Evolutionary conservation across 768 basidiomycete genomes (phyloP), one percentile per base, ranked within the genome.

Genomic region (Russula griseocarnosa): DNA sequence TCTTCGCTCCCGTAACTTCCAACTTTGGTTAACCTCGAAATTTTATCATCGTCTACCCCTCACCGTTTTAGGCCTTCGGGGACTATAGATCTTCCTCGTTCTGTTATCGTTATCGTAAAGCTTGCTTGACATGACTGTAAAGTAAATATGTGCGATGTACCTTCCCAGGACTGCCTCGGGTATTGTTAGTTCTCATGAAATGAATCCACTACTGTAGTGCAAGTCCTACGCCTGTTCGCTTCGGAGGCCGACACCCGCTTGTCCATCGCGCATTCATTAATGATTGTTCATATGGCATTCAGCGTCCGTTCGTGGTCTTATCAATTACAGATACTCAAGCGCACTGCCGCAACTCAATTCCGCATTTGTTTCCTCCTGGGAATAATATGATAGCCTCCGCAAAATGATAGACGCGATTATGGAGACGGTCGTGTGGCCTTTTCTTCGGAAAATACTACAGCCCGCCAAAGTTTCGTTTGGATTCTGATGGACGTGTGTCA

Each of bases 101-200:
- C 44, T 59, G 62, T 63, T 58, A 44, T 61, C 40, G 62, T 63
- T 58, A 44, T 61, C 40, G 34, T 62, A 59, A 60, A 60, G 58
- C 30, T 60, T 64, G 11, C 28, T 59, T 40, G 30, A 55, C 36
- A 32, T 40, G 36, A 47, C 38, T 32, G 47, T 50, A 30, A 20
- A n/a, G 22, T 50, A 56, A 16, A 38, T 26, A 54, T 38, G 34
- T 55, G 7, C 34, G 34, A 44, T 36, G 40, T 36, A 20, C 30
- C 46, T 46, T 47, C 60, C 38, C 42, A 30, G 26, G 49, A 44
- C 18, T 18, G 11, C 2, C 40, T 16, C 1, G 6, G 49, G 16
- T 40, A n/a, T 53, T 32, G n/a, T 22, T 51, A 3, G 7, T 42
- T 62, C 18, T 52, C 36, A 8, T 56, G 16, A 51, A 40, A 42